A percentile compares a stretch with the other conserved stretches of the same genome.
Evolutionary conservation across 768 basidiomycete genomes (phyloP).

Genomic region (Tylopilus cervinicoccineus): DNA sequence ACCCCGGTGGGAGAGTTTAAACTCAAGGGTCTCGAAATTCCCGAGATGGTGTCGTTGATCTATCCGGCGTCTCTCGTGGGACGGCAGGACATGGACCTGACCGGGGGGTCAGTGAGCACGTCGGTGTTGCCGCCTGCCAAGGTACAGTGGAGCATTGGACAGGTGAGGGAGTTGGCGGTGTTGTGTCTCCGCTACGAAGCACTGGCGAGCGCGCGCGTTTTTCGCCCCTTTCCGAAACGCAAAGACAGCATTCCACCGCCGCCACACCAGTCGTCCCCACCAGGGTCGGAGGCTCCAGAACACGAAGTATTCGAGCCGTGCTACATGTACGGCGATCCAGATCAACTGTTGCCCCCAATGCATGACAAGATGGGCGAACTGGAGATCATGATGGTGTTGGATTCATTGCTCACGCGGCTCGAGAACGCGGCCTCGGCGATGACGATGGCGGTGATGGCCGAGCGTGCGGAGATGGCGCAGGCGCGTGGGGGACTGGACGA

Average conservation of each 20-base stretch:
- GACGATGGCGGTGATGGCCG: constrained; percentile 6
- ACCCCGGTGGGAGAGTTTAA: constrained; percentile 84
- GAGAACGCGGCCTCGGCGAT: constrained; percentile 59
- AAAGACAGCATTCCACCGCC: constrained; percentile 25
- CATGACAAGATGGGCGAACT: constrained; percentile 65
- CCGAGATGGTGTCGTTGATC: constrained; percentile 80
- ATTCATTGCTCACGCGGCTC: constrained; percentile 70
- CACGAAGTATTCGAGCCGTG: constrained; percentile 27
- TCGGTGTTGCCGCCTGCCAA: constrained; percentile 26
- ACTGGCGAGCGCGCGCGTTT: constrained; percentile 58
- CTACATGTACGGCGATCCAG: constrained; percentile 56
- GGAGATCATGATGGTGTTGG: constrained; percentile 71
- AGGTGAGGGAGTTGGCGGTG: constrained; percentile 68
- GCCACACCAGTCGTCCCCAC: constrained; percentile 3
- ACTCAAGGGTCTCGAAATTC: constrained; percentile 91
- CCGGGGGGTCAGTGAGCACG: constrained; percentile 13
- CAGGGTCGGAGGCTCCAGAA: constrained; percentile 13
- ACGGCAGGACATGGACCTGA: constrained; percentile 56
- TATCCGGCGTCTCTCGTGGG: constrained; percentile 74
- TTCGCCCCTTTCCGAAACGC: constrained; percentile 41
- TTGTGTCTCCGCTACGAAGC: constrained; percentile 80
- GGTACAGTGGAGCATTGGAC: constrained; percentile 66
- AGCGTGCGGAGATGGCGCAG: constrained; percentile 32
- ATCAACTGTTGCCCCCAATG: constrained; percentile 64
- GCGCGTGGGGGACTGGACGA: constrained; percentile 41